These are phyloP conservation scores for Paratinospora sagittata DNA, from an alignment of 164 flowering plant species.

Conservation along the genomic window DNA sequence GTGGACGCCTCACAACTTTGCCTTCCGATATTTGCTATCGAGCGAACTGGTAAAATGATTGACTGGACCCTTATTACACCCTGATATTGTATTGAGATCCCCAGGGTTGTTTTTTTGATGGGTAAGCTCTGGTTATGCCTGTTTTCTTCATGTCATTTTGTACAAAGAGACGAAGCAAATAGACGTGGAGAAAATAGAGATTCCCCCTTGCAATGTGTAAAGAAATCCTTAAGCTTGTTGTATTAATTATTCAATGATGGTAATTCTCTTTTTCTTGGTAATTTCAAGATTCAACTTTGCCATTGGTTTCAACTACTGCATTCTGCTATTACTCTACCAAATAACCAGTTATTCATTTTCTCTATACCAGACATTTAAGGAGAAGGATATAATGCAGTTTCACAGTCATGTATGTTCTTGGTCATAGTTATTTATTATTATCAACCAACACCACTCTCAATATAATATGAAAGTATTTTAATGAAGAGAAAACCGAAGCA, in stretches of 20 bases:
- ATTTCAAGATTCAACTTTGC: not conserved
- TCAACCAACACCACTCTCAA: no score
- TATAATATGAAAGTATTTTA: no score
- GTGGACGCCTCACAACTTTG: constrained; percentile 73
- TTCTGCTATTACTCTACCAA: no score
- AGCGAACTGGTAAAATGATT: constrained; percentile 62
- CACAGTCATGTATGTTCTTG: no score
- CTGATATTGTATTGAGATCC: not conserved
- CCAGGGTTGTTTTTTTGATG: not conserved
- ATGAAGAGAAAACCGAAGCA: no score
- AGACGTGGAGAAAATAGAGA: not conserved
- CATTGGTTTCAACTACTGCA: not conserved
- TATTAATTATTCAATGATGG: constrained; percentile 4
- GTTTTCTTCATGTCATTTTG: constrained; percentile 5
- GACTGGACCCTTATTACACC: not conserved
- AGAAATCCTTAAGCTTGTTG: not conserved
- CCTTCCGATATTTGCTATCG: constrained; percentile 70
- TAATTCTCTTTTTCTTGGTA: not conserved
- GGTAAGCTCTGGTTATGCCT: not conserved
- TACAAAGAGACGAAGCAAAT: constrained; percentile 13
- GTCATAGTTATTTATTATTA: no score
- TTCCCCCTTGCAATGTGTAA: constrained; percentile 3
- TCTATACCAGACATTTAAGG: no score
- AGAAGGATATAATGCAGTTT: no score
- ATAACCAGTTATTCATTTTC: no score